These are phyloP conservation scores for Exophiala oligosperma DNA, from an alignment of 2,329 filamentous ascomycete genomes.

Conservation along the genomic window DNA sequence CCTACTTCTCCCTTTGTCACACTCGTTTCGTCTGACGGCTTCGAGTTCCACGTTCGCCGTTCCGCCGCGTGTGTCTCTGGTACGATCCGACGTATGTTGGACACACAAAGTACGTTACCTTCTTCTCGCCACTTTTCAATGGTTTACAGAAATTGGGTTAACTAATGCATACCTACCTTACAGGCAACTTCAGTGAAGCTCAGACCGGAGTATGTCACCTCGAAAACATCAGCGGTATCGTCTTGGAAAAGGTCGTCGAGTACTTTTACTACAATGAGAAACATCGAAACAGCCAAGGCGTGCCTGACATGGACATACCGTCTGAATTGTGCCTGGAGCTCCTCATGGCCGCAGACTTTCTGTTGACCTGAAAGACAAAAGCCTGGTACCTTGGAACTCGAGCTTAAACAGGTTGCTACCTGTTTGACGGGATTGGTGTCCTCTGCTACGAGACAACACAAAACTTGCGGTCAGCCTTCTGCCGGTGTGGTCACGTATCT, in stretches of 20 bases:
- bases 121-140: background rate
- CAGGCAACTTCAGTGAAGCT: slow-evolving; percentile 63
- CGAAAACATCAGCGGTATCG: slow-evolving; percentile 62
- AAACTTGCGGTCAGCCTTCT: no score
- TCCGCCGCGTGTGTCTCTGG: slow-evolving; percentile 61
- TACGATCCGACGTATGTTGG: slow-evolving; percentile 64
- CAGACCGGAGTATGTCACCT: slow-evolving; percentile 58
- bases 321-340: slow-evolving; percentile 65
- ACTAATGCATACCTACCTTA: background rate
- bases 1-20: slow-evolving; percentile 56
- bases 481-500: no score
- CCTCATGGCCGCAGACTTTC: slow-evolving; percentile 66
- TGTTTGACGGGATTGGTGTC: no score
- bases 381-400: background rate
- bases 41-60: slow-evolving; percentile 63
- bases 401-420: no score
- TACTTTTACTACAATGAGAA: slow-evolving; percentile 70
- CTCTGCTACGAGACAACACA: no score
- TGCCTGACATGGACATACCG: slow-evolving; percentile 67
- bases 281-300: slow-evolving; percentile 59
- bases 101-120: slow-evolving; percentile 54
- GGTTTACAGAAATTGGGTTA: background rate
- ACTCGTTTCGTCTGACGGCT: slow-evolving; percentile 63
- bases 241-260: slow-evolving; percentile 69
- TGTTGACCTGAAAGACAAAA: slow-evolving; percentile 46